Conservation (phyloP, 495 filamentous ascomycete species). For the Penicillium simplicissimum region DNA sequence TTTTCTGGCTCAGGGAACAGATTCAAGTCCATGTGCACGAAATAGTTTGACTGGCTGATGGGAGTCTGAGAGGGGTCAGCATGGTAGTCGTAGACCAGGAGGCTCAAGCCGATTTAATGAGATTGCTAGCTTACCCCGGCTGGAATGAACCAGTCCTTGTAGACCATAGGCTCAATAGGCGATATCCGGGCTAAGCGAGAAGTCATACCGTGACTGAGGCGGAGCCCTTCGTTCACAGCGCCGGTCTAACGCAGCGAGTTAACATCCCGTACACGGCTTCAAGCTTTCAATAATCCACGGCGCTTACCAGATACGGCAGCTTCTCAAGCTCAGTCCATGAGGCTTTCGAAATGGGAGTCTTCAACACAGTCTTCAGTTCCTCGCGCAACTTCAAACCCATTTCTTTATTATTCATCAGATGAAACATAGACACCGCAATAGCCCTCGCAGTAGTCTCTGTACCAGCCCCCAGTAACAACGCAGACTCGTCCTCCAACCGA, state of each 20-base stretch:
- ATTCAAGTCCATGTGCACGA: conserved; percentile 47
- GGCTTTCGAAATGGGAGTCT: conserved; percentile 25
- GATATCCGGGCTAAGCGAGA: conserved; percentile 44
- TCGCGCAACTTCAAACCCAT: conserved; percentile 23
- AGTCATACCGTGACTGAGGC: conserved; percentile 44
- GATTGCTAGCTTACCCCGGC: conserved; percentile 28
- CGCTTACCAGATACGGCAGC: conserved; percentile 50
- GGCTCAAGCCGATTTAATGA: not conserved
- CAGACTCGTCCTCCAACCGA: conserved; percentile 42
- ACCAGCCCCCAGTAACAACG: conserved; percentile 41
- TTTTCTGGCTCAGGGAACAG: conserved; percentile 48
- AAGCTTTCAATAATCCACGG: not conserved
- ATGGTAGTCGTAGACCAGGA: conserved; percentile 4
- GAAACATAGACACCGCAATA: conserved; percentile 24
- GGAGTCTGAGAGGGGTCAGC: conserved; percentile 34
- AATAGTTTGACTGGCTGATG: conserved; percentile 48
- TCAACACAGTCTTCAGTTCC: conserved; percentile 35
- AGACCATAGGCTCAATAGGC: conserved; percentile 40
- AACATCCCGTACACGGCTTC: not conserved
- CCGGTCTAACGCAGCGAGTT: conserved; percentile 29
- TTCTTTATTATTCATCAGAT: conserved; percentile 16
- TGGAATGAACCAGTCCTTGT: conserved; percentile 39
- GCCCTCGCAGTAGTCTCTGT: conserved; percentile 42
- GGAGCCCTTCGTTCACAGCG: conserved; percentile 49
- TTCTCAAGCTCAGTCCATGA: conserved; percentile 47